phyloP scores from a whole-genome alignment of 148 eudicot genomes.

The Beta vulgaris region DNA sequence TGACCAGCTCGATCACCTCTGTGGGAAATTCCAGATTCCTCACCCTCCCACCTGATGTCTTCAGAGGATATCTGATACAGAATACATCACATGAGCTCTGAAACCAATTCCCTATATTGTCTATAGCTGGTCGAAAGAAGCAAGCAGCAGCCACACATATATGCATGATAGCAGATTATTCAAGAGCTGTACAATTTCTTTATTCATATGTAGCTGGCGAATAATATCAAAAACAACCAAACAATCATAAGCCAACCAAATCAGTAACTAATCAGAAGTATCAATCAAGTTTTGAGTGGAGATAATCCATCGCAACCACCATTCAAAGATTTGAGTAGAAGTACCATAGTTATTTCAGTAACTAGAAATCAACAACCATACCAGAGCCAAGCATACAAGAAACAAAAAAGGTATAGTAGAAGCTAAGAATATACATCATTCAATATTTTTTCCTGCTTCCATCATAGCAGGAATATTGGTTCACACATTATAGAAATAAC shows the following conservation, averaged over 20 bases:
- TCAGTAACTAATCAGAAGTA: not conserved
- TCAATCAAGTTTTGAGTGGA: not conserved
- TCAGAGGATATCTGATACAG: constrained; percentile 47
- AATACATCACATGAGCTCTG: not conserved
- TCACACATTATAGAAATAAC: too few species aligned
- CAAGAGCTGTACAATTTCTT: not conserved
- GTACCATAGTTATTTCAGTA: not conserved
- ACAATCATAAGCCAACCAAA: not conserved
- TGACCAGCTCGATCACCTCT: constrained; percentile 43
- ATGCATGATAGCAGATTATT: not conserved
- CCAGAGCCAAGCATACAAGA: too few species aligned
- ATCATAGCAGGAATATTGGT: too few species aligned
- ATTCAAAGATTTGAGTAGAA: not conserved
- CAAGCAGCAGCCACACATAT: not conserved
- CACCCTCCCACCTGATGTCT: constrained; percentile 61
- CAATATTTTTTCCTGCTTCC: too few species aligned
- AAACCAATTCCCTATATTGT: not conserved
- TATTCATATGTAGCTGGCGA: not conserved
- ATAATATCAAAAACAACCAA: not conserved
- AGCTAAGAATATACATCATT: too few species aligned
- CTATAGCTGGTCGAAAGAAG: not conserved
- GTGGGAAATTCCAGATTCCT: constrained; percentile 42
- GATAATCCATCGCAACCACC: not conserved
- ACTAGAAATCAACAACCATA: not conserved
- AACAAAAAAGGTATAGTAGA: too few species aligned